Conservation (phyloP, 768 basidiomycete species). For the Astraeus odoratus region DNA sequence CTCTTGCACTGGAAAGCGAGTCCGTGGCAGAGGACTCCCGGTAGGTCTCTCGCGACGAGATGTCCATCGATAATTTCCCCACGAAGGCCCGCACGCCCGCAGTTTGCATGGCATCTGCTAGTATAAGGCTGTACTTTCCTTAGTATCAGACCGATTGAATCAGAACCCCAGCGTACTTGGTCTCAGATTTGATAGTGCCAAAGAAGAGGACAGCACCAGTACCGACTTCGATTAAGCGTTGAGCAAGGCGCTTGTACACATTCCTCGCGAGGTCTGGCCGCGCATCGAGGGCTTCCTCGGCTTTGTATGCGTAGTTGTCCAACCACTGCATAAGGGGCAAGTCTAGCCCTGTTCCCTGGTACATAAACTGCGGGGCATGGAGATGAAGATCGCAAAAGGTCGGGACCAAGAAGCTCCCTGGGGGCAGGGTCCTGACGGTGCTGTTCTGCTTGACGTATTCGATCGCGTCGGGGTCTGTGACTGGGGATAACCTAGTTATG, state of each 20-base stretch:
- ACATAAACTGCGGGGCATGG: conserved; percentile 86
- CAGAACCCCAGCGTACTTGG: conserved; percentile 60
- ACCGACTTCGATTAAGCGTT: conserved; percentile 62
- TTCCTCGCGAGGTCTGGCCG: conserved; percentile 50
- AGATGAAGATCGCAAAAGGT: conserved; percentile 80
- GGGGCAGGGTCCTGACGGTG: conserved; percentile 30
- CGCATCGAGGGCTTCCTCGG: conserved; percentile 68
- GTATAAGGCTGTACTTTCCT: conserved; percentile 49
- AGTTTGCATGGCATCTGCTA: conserved; percentile 66
- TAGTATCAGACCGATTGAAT: neutral
- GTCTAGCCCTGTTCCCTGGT: conserved; percentile 82
- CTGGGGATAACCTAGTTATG: conserved; percentile 44
- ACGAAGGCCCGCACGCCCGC: conserved; percentile 74
- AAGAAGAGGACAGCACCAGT: conserved; percentile 76
- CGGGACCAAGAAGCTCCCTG: conserved; percentile 65
- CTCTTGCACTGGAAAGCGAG: conserved; percentile 44
- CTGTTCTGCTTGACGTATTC: conserved; percentile 20
- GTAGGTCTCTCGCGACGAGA: conserved; percentile 64
- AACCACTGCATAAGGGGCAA: conserved; percentile 84
- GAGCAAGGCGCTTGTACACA: conserved; percentile 64
- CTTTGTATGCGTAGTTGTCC: conserved; percentile 72
- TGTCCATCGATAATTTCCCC: conserved; percentile 92
- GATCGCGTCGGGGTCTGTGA: conserved; percentile 29
- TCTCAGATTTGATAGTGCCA: conserved; percentile 75
- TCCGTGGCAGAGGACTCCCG: conserved; percentile 48